phyloP scores from a whole-genome alignment of 352 stramenopile genomes.

The Pythium insidiosum region DNA sequence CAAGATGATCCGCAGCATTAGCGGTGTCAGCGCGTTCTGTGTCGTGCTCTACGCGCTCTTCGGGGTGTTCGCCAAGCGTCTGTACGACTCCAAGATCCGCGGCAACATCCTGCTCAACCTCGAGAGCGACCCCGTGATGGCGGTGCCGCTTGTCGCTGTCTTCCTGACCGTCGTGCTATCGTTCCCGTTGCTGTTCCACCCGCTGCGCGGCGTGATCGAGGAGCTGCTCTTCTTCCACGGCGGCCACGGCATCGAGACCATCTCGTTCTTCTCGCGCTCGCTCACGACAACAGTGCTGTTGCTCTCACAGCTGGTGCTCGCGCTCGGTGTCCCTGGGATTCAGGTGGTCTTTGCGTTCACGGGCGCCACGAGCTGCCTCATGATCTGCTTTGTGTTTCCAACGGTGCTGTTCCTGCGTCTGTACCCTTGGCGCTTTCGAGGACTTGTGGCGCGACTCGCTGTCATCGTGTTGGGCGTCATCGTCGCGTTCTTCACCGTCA shows the following conservation, averaged over 20 bases:
- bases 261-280: conserved; percentile 42
- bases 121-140: conserved; percentile 61
- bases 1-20: conserved; percentile 53
- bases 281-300: conserved; percentile 40
- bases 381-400: conserved; percentile 74
- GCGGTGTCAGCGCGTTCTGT: conserved; percentile 37
- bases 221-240: conserved; percentile 35
- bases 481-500: conserved; percentile 21
- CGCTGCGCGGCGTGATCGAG: conserved; percentile 49
- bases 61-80: conserved; percentile 31
- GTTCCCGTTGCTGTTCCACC: conserved; percentile 71
- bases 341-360: conserved; percentile 65
- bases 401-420: conserved; percentile 48
- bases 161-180: conserved; percentile 67
- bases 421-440: conserved; percentile 41
- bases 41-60: conserved; percentile 57
- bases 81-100: conserved; percentile 47
- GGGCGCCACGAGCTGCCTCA: conserved; percentile 53
- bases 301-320: conserved; percentile 42
- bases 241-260: conserved; percentile 19
- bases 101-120: conserved; percentile 81
- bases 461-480: conserved; percentile 27
- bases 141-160: conserved; percentile 53
- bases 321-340: conserved; percentile 49
- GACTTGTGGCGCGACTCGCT: too few relatives aligned